Percentiles rank a stretch among this genome's conserved stretches.
These are phyloP conservation scores for Mycena latifolia DNA, from an alignment of 768 basidiomycete species.

Conservation along the genomic window DNA sequence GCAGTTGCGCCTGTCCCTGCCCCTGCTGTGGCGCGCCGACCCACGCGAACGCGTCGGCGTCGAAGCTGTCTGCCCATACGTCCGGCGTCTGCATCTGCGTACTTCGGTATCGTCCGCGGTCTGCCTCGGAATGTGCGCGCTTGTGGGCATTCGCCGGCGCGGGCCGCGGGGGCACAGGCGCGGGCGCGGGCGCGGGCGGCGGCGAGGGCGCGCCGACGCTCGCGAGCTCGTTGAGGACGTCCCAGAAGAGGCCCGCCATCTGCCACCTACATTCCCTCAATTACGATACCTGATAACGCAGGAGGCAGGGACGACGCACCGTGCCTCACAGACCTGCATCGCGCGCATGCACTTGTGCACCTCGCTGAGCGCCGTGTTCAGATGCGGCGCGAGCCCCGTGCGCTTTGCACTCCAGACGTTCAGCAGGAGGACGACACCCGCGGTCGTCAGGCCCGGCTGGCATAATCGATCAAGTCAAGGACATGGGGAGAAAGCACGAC, in stretches of 20 bases:
- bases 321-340: constrained; percentile 53
- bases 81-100: not conserved
- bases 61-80: not conserved
- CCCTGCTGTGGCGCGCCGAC: too few relatives aligned
- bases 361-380: constrained; percentile 66
- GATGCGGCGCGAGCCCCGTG: constrained; percentile 59
- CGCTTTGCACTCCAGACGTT: constrained; percentile 76
- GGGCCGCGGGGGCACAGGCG: not conserved
- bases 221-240: constrained; percentile 27
- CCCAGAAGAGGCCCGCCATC: constrained; percentile 55
- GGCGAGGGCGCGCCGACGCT: constrained; percentile 1
- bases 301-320: constrained; percentile 43
- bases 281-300: too few relatives aligned
- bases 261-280: too few relatives aligned
- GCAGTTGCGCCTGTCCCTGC: too few relatives aligned
- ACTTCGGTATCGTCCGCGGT: too few relatives aligned
- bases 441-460: constrained; percentile 52
- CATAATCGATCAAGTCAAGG: constrained; percentile 20
- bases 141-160: not conserved
- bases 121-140: not conserved
- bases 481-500: not conserved
- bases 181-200: not conserved
- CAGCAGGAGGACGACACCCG: constrained; percentile 69
- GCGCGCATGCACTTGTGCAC: constrained; percentile 70
- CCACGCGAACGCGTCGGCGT: too few relatives aligned